Evolutionary conservation across 208 protist species (phyloP), one percentile per base, ranked within the genome.

Genomic region (Crithidia sp.): DNA sequence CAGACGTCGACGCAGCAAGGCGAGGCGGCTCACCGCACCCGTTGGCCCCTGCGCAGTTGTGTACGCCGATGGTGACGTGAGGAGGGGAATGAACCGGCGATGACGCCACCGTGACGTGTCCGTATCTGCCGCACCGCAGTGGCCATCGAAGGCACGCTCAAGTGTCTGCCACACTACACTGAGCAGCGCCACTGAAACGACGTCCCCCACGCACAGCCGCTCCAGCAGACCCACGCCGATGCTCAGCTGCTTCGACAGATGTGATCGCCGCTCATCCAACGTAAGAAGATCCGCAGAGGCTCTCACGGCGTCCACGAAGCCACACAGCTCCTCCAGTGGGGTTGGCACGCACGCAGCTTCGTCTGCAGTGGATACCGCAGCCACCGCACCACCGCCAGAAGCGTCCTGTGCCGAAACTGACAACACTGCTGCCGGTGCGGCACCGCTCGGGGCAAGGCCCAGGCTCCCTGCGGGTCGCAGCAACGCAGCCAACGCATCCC

Each of bases 21-120:
- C 67, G 14, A 79, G 74, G 41, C 55, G 67, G 16, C 62, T 53
- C 9, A 63, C n/a, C 6, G 36, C 16, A 43, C 5, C 55, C 5
- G 52, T 8, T 53, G 40, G 3, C 3, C 14, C 54, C n/a, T 4
- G 3, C 0, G 8, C 16, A 37, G 7, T 19, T 0, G 19, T n/a
- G 50, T 10, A 2, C 37, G 16, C 37, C 10, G 2, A 13, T 6
- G 55, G 49, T 5, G 73, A 16, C 16, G 47, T 41, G 41, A 78
- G 62, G 14, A 78, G 57, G 16, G 73, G 66, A 36, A 78, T 78
- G 53, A 69, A 78, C 7, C 37, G 66, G 2, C 73, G 65, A 12
- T 71, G 50, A 16, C 5, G 10, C 67, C 54, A 63, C 67, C 44
- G 19, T 7, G 44, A 0, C 9, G 40, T 9, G 19, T 7, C 9